Base-by-base conservation (phyloP, 2,329 filamentous ascomycete species). In the Fusarium dimerum region DNA sequence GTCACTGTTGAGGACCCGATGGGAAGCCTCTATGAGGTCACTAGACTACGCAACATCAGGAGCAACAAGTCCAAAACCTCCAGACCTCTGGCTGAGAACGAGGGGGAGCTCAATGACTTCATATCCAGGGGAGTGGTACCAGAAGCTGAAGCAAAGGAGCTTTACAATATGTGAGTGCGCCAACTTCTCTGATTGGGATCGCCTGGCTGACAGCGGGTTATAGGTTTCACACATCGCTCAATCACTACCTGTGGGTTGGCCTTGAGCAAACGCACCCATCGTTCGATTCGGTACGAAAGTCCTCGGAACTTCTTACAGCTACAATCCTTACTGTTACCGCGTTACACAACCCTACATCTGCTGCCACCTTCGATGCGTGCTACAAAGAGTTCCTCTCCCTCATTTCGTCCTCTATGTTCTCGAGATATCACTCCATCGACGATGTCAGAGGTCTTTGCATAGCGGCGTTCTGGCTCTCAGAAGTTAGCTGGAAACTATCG, bases 391-490 rank as follows among this genome's bases (percentile, higher is more conserved):
- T 85, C 57, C 76, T 82, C 1, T 72, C 76, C 1, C 71, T 85
- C 12, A 78, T 85, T 40, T 79, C 80, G 1, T 76, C 71, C 13
- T 82, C 80, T 48, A 82, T 84, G 66, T 80, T 86, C 56, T 79
- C 81, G 15, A 75, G 81, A 18, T 78, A 82, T 30, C 79, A 84
- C 50, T 79, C 77, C 20, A 68, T 82, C 16, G 82, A 86, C 52
- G 80, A 81, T 52, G 76, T 86, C 17, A 78, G 83, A 3, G 84
- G 77, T 1, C 75, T 87, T 7, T 84, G 81, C 55, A 80, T 86
- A 17, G 83, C 79, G 1, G 81, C 83, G 1, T 87, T 86, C 60
- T 86, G 83, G 83, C 70, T 86, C 3, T 80, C 81, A 3, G 82
- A 86, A 5, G 70, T 84, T 2, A 82, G 79, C 10, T 84, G 83